Evolutionary conservation across 208 protist species (phyloP), one percentile per base, ranked within the genome.

Genomic region (Wallacemonas rigidus): DNA sequence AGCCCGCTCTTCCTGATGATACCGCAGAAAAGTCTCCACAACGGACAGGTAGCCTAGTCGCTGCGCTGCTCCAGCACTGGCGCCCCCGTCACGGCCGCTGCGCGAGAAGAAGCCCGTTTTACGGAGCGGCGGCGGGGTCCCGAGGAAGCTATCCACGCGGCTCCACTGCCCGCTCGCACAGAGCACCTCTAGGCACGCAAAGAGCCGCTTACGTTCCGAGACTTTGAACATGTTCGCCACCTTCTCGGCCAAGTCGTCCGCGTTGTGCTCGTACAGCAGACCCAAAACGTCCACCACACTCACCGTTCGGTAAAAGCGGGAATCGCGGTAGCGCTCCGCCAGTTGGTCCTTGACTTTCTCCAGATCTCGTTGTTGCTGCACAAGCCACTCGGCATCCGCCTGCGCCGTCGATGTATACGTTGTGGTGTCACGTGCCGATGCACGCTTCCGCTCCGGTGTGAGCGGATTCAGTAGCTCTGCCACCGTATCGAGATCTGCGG

Each of bases 181-280:
- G 15, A 87, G 67, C 14, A 76, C 85, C n/a, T 71, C 65, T 12
- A 90, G 56, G 51, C 69, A 72, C 35, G 79, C 76, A 62, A 79
- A 83, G 45, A 75, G 69, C 51, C 79, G 69, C 58, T 75, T 77
- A 15, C 62, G 69, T 2, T 81, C 75, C 2, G 14, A 6, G 15
- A 87, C 64, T 35, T 67, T 43, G 47, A 86, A 90, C 36, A 63
- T 51, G 2, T 63, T 54, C 54, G 41, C 44, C 17, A 85, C 2
- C 3, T 72, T 44, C 38, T 55, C 53, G 35, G 40, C 56, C 11
- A 62, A 63, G 12, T 75, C 74, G 48, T 65, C 71, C 51, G 50
- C 80, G 63, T 75, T 73, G 43, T 74, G 12, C 1, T 64, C 79
- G 67, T 61, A 62, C 3, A 83, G 69, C 41, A 70, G 61, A 39